Evolutionary conservation across 1,284 basidiomycete genomes (phyloP), one percentile per base, ranked within the genome.

Genomic region (Puccinia polysora): DNA sequence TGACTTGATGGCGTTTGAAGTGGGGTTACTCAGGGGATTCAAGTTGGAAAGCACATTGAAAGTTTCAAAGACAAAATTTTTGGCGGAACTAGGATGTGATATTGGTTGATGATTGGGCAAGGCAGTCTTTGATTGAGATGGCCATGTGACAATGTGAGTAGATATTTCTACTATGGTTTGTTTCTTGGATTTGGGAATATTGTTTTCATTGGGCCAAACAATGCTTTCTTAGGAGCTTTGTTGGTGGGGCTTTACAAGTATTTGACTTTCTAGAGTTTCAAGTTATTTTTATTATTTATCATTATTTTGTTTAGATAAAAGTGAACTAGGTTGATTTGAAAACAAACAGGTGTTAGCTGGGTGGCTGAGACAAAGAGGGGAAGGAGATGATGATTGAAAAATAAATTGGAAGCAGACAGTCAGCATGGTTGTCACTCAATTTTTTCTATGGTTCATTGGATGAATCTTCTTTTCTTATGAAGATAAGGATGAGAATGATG

Each of bases 191-290:
- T 52, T 38, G 7, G 34, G 36, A 2, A n/a, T 4, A 53, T 38
- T 34, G 50, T 18, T 55, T 10, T 49, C 30, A 15, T 58, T 14
- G 47, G 28, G 56, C 25, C 45, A 10, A 52, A 30, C 2, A 36
- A 25, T 47, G 20, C 40, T 50, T 58, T 69, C 32, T 69, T 69
- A 12, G 52, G 38, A 18, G 23, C 58, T 20, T 62, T 70, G 32
- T 8, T 47, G 47, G 47, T 12, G 40, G 43, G 47, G n/a, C n/a
- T 36, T 71, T 71, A 28, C 68, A 59, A 3, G 30, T 40, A 50
- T 50, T 71, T 14, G 56, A 36, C 32, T 63, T 60, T 14, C 63
- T 65, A 50, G 30, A 65, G 12, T 45, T 45, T 45, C 40, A 28
- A n/a, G n/a, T n/a, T n/a, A n/a, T n/a, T n/a, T n/a, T n/a, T n/a